Base-by-base conservation (phyloP, 441 rosid genomes). In the Capsella rubella region DNA sequence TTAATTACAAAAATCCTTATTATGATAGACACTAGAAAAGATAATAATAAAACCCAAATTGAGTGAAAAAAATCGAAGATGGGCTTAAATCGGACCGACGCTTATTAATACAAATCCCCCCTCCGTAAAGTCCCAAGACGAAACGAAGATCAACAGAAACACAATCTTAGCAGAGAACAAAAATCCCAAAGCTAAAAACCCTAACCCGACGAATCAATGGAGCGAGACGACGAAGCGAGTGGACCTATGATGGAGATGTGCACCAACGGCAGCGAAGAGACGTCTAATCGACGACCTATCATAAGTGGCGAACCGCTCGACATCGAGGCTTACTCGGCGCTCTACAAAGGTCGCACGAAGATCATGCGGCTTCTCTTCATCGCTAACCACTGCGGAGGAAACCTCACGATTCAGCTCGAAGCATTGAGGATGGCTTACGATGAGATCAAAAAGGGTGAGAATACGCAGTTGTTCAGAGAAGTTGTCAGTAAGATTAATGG, bases 391-490 rank as follows among this genome's bases (percentile, higher is more conserved):
- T 87, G 93, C 71, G 87, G 75, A 55, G 90, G 86, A 57, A 91
- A 87, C 78, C 79, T 71, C 0, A 15, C 82, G 82, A 85, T 91
- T 90, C 86, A 87, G 82, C 62, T 84, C 45, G 98, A 91, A 74
- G 98, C 98, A 11, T 75, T 95, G 16, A 79, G 93, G 76, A 91
- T 93, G 92, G 98, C 98, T 16, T 91, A 91, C 67, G 99, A 95
- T 14, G 98, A 93, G 82, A 84, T 89, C 77, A 95, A 91, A 81
- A 91, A 87, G 69, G 97, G 98, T 12, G 98, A 93, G 89, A 90
- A 93, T 82, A 87, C 97, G 32, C 92, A 83, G 82, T 79, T 90
- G 34, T 90, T 87, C 58, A 86, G 92, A 49, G 99, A 95, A 28
- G 91, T 91, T 11, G 97, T 86, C 47, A 84, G 67, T 70, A 93